These are phyloP conservation scores for Mycena citricolor DNA, from an alignment of 1,284 basidiomycete species.

Conservation along the genomic window DNA sequence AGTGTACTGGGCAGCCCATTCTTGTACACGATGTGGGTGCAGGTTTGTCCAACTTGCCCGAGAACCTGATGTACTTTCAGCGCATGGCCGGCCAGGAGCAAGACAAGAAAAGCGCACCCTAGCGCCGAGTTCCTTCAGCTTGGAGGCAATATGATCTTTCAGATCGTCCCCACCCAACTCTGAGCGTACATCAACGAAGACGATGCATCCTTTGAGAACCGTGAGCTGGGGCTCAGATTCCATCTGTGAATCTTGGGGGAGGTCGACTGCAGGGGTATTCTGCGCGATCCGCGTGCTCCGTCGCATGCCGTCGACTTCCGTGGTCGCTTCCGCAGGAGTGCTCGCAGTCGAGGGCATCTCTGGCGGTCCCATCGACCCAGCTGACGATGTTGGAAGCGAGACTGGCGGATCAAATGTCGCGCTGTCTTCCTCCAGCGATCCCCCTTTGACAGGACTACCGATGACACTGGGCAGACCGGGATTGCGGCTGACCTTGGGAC, in stretches of 20 bases:
- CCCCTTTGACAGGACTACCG: conserved; percentile 57
- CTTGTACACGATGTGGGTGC: conserved; percentile 92
- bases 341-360: conserved; percentile 35
- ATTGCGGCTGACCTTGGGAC: conserved; percentile 58
- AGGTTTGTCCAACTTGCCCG: conserved; percentile 66
- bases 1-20: conserved; percentile 80
- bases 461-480: conserved; percentile 55
- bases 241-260: conserved; percentile 26
- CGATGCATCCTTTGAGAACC: conserved; percentile 73
- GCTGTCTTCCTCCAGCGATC: conserved; percentile 46
- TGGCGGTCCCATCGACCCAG: conserved; percentile 42
- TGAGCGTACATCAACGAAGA: conserved; percentile 89
- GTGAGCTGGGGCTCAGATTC: conserved; percentile 34
- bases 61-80: conserved; percentile 45
- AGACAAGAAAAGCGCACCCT: conserved; percentile 52
- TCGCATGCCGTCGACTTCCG: conserved; percentile 22
- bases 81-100: background rate
- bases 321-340: conserved; percentile 22
- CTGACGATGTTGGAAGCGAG: conserved; percentile 32
- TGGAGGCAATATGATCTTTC: conserved; percentile 74
- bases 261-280: conserved; percentile 15
- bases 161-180: conserved; percentile 86
- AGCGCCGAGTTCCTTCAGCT: conserved; percentile 81
- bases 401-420: conserved; percentile 36
- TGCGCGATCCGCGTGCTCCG: conserved; percentile 24